Conservation (phyloP, 371 early-diverging fungal species). For the Dichotomocladium elegans region DNA sequence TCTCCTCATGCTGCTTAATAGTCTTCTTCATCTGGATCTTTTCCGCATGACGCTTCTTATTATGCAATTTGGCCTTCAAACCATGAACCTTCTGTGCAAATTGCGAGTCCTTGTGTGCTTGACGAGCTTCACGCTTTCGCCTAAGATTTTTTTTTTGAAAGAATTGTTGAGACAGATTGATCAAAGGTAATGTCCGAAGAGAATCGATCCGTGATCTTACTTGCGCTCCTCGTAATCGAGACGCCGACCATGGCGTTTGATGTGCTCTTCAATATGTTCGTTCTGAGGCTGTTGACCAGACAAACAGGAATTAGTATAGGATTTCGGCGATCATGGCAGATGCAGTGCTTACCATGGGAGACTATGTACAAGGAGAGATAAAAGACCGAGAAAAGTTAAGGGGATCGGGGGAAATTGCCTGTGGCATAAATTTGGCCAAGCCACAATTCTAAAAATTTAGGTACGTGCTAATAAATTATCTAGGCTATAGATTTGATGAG, state of each 20-base stretch:
- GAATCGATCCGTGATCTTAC: too few relatives aligned
- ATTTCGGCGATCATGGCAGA: background rate
- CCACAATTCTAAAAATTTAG: too few relatives aligned
- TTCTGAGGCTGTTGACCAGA: slow-evolving; percentile 89
- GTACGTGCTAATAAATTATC: too few relatives aligned
- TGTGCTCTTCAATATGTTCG: slow-evolving; percentile 99
- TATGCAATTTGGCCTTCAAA: slow-evolving; percentile 97
- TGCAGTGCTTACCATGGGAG: background rate
- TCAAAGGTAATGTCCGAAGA: too few relatives aligned
- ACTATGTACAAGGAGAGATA: background rate
- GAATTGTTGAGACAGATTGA: too few relatives aligned
- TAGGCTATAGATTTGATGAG: too few relatives aligned
- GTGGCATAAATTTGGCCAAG: too few relatives aligned
- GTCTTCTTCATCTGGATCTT: slow-evolving; percentile 99
- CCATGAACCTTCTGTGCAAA: slow-evolving; percentile 98
- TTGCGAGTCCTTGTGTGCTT: slow-evolving; percentile 87
- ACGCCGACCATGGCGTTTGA: slow-evolving; percentile 97
- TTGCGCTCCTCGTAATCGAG: slow-evolving; percentile 96
- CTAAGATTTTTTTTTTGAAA: too few relatives aligned
- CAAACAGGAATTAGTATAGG: background rate
- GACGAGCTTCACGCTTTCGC: slow-evolving; percentile 97
- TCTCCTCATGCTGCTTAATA: slow-evolving; percentile 96
- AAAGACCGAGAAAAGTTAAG: too few relatives aligned
- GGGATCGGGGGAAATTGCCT: too few relatives aligned
- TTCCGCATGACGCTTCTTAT: slow-evolving; percentile 98